phyloP scores from a whole-genome alignment of 73 alveolate genomes.

The Paramecium primaurelia region DNA sequence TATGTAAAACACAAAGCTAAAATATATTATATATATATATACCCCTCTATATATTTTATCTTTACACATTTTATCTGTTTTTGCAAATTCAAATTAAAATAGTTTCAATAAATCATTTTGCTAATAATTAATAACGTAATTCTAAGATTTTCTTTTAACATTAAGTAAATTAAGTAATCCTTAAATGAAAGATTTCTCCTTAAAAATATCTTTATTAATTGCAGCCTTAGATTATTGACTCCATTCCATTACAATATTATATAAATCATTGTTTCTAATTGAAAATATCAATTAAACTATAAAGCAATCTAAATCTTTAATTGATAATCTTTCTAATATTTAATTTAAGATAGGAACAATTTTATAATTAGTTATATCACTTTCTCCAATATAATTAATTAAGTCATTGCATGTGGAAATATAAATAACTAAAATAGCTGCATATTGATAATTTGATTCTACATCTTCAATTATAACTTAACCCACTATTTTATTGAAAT shows the following conservation, averaged over 20 bases:
- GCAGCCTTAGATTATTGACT: not conserved
- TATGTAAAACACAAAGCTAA: not conserved
- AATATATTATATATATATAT: not conserved
- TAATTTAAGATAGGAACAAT: not conserved
- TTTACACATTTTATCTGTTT: not conserved
- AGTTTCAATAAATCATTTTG: not conserved
- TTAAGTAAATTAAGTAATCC: not conserved
- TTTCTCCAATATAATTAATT: not conserved
- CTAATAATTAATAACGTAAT: not conserved
- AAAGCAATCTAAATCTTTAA: not conserved
- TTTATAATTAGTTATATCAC: not conserved
- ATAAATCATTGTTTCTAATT: not conserved
- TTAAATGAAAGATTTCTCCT: not conserved
- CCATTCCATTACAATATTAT: not conserved
- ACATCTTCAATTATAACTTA: not conserved
- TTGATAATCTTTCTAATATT: not conserved
- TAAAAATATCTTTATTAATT: not conserved
- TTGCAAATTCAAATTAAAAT: not conserved
- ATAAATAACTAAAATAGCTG: not conserved
- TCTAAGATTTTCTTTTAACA: not conserved
- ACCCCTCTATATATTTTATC: slow-evolving; percentile 36
- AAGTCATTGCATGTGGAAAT: not conserved
- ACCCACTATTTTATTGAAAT: not conserved
- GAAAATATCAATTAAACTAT: not conserved
- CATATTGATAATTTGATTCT: not conserved